Evolutionary conservation across 208 protist genomes (phyloP), one percentile per base, ranked within the genome.

Genomic region (Leishmania tropica): DNA sequence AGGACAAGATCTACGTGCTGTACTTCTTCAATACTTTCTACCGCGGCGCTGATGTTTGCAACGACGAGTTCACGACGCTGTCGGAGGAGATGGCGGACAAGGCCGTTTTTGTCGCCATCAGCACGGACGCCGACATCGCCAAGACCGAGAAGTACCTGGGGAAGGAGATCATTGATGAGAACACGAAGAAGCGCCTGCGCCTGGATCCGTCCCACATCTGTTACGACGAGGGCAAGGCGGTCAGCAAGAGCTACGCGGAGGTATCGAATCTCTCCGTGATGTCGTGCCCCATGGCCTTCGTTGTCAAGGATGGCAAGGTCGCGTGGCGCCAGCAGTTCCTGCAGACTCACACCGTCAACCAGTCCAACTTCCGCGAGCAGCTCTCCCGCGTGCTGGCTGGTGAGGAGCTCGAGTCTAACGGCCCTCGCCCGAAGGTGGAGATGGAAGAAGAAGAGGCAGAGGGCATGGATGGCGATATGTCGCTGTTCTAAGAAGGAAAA

Each of bases 21-120:
- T 98, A 97, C 89, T 97, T 98, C 87, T 97, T 97, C 88, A 96
- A 95, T 87, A 98, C 93, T 47, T 98, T 97, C 86, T 96, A 98
- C 87, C 95, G 94, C 73, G 95, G 95, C 74, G 95, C 94, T 5
- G 93, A 97, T 56, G 81, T 92, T 21, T 94, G 91, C 85, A 98
- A 97, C 85, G 92, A 98, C 87, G 93, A 98, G 90, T 91, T 97
- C 85, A 96, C 95, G 31, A 48, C 91, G 79, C 89, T 98, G 51
- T 90, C 91, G 42, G 94, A 96, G 86, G 88, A 95, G 83, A 79
- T 96, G 60, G 84, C 73, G 67, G 91, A 93, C 83, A 88, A 89
- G 83, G 95, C 93, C 8, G 83, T 85, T 67, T 94, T 98, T 82
- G 88, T 98, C 60, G 95, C 93, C 37, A 92, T 98, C 88, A 96